Conservation (phyloP, 192 early-diverging fungal genomes). For the Entomortierella parvispora region DNA sequence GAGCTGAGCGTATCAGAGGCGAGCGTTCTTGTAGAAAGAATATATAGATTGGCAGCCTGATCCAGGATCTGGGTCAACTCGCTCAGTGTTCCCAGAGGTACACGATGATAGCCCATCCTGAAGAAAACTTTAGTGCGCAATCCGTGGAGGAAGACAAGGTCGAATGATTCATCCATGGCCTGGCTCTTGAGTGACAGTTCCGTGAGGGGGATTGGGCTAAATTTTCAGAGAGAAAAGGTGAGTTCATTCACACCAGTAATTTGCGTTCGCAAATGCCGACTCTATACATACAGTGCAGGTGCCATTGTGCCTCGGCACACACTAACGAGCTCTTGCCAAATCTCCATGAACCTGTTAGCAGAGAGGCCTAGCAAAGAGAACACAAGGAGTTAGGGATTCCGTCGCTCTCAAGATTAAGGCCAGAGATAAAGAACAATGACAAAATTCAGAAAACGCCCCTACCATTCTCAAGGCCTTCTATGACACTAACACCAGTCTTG, state of each 20-base stretch:
- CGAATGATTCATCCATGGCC: constrained; percentile 76
- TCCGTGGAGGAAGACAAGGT: constrained; percentile 72
- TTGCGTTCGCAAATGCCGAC: not conserved
- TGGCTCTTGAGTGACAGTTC: constrained; percentile 69
- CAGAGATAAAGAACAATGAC: not conserved
- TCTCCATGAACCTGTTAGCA: constrained; percentile 34
- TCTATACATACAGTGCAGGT: constrained; percentile 35
- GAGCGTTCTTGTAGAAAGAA: constrained; percentile 41
- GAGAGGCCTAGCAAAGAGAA: constrained; percentile 25
- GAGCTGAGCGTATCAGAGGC: not conserved
- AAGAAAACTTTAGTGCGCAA: constrained; percentile 73
- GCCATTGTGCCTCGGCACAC: constrained; percentile 46
- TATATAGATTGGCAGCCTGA: constrained; percentile 54
- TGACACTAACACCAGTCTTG: constrained; percentile 56
- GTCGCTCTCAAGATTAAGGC: not conserved
- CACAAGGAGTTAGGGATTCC: not conserved
- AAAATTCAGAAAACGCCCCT: not conserved
- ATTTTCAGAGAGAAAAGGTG: not conserved
- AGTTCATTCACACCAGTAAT: not conserved
- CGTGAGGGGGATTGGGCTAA: constrained; percentile 28
- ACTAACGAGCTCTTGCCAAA: constrained; percentile 44
- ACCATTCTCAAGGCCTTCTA: constrained; percentile 55
- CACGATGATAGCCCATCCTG: constrained; percentile 73
- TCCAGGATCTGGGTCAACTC: constrained; percentile 68
- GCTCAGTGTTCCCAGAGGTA: constrained; percentile 63